Evolutionary conservation across 352 stramenopile species (phyloP), one percentile per base, ranked within the genome.

Genomic region (Globisporangium camurandrum): DNA sequence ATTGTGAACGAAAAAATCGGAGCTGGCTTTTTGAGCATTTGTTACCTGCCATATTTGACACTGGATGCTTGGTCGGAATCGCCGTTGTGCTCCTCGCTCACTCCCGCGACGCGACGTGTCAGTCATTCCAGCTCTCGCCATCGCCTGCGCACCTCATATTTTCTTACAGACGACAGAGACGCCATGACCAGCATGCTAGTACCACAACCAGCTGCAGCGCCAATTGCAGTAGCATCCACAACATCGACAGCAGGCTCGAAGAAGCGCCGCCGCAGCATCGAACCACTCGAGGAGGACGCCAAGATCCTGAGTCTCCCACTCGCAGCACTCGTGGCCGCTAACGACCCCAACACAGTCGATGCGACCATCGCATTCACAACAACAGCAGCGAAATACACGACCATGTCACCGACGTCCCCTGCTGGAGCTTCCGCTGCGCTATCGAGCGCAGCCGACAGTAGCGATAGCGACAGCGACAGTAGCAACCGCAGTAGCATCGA

Each of bases 191-290:
- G 66, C 62, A 77, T 84, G 74, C 65, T 71, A n/a, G 62, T 76
- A 45, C 52, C 77, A 42, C 61, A 60, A 4, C 42, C 36, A 41
- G 36, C 36, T 4, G 14, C 36, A 41, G 36, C 36, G 36, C 6
- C 36, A 11, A 41, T 19, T 24, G 36, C 36, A 6, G 36, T 55
- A 10, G 9, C 43, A 41, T n/a, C 36, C 3, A 24, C 36, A 8
- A 12, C 17, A 10, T 5, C 36, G 36, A 41, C 36, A 16, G 36
- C 51, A 30, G 24, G 33, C 24, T 67, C 69, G 51, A 84, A 84
- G 62, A 88, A 88, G 60, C 66, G 76, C 34, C 71, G 69, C 43
- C 73, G 76, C 61, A 84, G 73, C 39, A 76, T 84, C 56, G 76
- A 88, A 50, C 69, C 73, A 22, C 48, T 79, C 22, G 65, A 76